phyloP scores from a whole-genome alignment of 208 protist genomes.

The Acanthamoeba polyphaga region DNA sequence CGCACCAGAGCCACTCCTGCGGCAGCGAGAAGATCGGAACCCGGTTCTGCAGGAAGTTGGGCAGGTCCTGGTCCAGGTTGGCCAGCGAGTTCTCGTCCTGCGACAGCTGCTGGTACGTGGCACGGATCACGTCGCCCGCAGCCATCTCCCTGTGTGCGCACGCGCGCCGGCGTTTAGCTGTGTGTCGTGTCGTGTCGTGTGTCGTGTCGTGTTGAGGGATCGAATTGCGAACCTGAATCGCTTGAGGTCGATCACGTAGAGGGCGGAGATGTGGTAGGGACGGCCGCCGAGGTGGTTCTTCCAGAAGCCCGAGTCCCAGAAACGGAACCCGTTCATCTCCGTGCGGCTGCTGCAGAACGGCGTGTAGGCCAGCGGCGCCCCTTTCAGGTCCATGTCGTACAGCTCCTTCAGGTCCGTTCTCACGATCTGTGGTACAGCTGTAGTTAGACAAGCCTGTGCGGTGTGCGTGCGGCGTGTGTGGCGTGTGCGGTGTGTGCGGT shows the following conservation, averaged over 20 bases:
- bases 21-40: conserved; percentile 97
- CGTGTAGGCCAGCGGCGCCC: conserved; percentile 96
- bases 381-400: conserved; percentile 97
- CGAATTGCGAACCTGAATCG: conserved; percentile 83
- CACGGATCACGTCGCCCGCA: conserved; percentile 95
- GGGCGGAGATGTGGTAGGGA: conserved; percentile 98
- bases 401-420: conserved; percentile 95
- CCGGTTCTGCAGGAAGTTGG: conserved; percentile 96
- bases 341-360: conserved; percentile 97
- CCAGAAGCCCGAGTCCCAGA: conserved; percentile 97
- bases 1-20: conserved; percentile 99
- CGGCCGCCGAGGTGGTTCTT: conserved; percentile 93
- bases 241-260: conserved; percentile 97
- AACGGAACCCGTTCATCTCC: conserved; percentile 94
- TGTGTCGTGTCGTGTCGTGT: not conserved
- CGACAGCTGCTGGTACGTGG: conserved; percentile 93
- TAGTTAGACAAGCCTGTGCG: too few species aligned
- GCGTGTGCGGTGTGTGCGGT: not conserved
- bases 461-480: too few species aligned
- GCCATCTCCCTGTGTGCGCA: conserved; percentile 86
- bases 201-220: not conserved
- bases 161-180: not conserved
- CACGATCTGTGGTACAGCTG: conserved; percentile 79
- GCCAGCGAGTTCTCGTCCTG: conserved; percentile 94
- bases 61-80: conserved; percentile 96